Percentiles rank a stretch among this genome's conserved stretches.
Conservation (phyloP, 1,284 basidiomycete species). For the Rhodotorula glutinis region DNA sequence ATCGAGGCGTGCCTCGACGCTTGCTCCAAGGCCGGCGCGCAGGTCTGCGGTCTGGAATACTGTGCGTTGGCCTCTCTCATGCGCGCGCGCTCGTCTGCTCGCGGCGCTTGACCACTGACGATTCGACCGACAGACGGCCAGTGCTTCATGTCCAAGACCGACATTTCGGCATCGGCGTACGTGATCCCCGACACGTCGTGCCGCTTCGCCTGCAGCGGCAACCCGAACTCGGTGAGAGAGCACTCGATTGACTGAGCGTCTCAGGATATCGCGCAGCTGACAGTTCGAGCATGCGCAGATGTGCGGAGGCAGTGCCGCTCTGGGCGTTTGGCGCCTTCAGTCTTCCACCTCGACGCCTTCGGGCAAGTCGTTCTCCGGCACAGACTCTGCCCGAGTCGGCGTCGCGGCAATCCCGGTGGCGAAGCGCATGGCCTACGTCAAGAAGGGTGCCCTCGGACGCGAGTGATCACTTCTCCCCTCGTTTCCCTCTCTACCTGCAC, state of each 20-base stretch:
- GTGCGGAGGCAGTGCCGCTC: conserved; percentile 26
- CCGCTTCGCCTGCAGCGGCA: conserved; percentile 17
- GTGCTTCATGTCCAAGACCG: conserved; percentile 18
- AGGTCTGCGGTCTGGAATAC: conserved; percentile 13
- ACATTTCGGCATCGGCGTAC: conserved; percentile 6
- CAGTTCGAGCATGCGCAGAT: neutral
- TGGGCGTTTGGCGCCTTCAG: conserved; percentile 9
- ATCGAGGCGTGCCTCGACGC: conserved; percentile 28
- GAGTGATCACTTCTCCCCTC: neutral
- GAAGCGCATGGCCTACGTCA: neutral
- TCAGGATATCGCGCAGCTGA: no score
- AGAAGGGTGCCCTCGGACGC: neutral
- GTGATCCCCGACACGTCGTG: conserved; percentile 11
- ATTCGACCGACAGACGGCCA: conserved; percentile 1
- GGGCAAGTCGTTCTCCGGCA: no score
- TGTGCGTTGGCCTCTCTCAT: neutral
- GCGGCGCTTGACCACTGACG: no score
- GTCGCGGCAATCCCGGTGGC: neutral
- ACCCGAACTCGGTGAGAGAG: conserved; percentile 10
- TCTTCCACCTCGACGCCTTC: neutral
- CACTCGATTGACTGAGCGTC: no score
- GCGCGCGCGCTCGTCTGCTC: no score
- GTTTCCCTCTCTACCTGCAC: neutral
- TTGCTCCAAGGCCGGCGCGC: conserved; percentile 1
- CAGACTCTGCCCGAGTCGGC: no score